A percentile compares a stretch with the other conserved stretches of the same genome.
These are phyloP conservation scores for Linnemannia zychae DNA, from an alignment of 192 early-diverging fungal species.

Conservation along the genomic window DNA sequence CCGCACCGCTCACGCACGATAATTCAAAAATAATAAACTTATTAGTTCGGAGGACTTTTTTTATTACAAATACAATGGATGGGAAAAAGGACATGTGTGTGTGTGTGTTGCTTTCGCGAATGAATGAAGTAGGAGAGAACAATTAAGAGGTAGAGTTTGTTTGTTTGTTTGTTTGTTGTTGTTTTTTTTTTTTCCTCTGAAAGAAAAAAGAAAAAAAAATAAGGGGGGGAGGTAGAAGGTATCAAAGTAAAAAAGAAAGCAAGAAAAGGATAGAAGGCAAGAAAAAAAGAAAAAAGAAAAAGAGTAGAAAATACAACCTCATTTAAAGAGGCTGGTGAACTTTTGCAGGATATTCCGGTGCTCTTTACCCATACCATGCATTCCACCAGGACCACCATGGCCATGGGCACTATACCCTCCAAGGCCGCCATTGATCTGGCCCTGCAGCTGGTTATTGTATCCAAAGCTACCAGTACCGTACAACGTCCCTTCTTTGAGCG, in stretches of 20 bases:
- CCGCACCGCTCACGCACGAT: background rate
- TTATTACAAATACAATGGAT: background rate
- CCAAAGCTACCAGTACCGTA: constrained; percentile 56
- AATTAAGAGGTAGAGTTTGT: background rate
- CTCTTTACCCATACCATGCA: constrained; percentile 37
- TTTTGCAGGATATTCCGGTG: constrained; percentile 52
- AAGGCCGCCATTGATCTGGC: constrained; percentile 10
- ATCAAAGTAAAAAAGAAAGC: background rate
- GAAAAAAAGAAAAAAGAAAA: background rate
- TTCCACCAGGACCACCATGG: constrained; percentile 17
- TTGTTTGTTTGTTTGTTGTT: too few relatives aligned
- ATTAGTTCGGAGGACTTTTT: background rate
- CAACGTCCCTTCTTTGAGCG: constrained; percentile 48
- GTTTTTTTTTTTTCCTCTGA: too few relatives aligned
- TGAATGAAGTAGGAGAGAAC: too few relatives aligned
- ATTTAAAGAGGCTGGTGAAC: constrained; percentile 52
- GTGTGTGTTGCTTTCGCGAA: too few relatives aligned
- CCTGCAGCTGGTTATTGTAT: constrained; percentile 44
- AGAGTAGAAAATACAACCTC: background rate
- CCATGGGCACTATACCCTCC: constrained; percentile 24
- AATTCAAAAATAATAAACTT: background rate
- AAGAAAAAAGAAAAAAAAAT: constrained; percentile 4
- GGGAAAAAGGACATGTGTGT: background rate
- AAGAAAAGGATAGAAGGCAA: background rate
- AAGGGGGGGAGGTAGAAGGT: constrained; percentile 9